These are phyloP conservation scores for Pelargonium hybrid DNA, from an alignment of 441 rosid genomes.

Conservation along the genomic window DNA sequence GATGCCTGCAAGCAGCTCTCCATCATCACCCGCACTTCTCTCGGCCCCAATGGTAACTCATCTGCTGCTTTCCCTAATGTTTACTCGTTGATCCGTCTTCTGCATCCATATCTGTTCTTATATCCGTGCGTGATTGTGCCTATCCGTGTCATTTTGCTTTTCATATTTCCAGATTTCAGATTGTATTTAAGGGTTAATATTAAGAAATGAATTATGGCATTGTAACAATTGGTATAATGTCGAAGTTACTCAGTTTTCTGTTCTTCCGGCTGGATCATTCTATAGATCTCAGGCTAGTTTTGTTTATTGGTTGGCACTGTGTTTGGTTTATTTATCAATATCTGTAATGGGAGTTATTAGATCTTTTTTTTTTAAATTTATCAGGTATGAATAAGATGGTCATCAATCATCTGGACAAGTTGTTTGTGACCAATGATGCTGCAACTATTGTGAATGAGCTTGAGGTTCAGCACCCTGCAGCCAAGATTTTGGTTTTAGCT, in stretches of 20 bases:
- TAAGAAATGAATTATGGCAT: background rate
- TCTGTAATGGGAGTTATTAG: background rate
- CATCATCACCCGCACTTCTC: constrained; percentile 84
- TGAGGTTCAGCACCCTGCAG: constrained; percentile 97
- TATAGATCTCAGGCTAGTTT: background rate
- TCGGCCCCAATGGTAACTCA: constrained; percentile 84
- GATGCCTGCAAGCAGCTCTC: constrained; percentile 97
- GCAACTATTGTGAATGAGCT: constrained; percentile 89
- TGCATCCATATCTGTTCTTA: too few species aligned
- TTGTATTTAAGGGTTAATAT: background rate
- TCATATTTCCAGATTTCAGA: background rate
- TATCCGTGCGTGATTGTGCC: background rate
- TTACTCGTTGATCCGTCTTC: background rate
- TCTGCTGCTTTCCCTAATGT: background rate
- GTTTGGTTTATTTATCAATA: background rate
- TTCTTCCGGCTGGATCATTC: background rate
- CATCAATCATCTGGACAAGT: constrained; percentile 86
- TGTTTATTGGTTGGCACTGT: background rate
- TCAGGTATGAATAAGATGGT: constrained; percentile 99
- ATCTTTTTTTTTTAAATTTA: background rate
- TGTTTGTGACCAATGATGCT: constrained; percentile 88
- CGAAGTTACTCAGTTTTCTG: background rate
- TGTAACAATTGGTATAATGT: background rate
- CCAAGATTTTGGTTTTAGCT: constrained; percentile 80
- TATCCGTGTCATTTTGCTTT: background rate